Base-by-base conservation (phyloP, 2,329 filamentous ascomycete species). In the Exophiala lecanii-corni region DNA sequence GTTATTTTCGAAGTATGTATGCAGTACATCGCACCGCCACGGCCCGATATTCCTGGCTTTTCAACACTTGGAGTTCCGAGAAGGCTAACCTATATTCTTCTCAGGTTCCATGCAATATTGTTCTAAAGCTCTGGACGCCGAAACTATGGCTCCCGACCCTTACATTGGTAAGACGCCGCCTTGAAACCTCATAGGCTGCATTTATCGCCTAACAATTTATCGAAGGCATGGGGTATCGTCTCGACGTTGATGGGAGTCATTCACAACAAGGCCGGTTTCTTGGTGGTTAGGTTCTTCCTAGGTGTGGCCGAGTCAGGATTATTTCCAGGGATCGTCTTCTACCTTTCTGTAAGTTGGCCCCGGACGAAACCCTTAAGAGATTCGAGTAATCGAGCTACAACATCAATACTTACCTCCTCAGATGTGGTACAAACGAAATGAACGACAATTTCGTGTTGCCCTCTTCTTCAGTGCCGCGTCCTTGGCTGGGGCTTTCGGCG, bases 371-470 rank as follows among this genome's bases (percentile, higher is more conserved):
- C n/a, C n/a, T n/a, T n/a, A n/a, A n/a, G n/a, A n/a, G n/a, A n/a
- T n/a, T n/a, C n/a, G n/a, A n/a, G n/a, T n/a, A n/a, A n/a, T n/a
- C n/a, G n/a, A n/a, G n/a, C n/a, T n/a, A n/a, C n/a, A n/a, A n/a
- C n/a, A n/a, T n/a, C n/a, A n/a, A n/a, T n/a, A n/a, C n/a, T n/a
- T n/a, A n/a, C 81, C 3, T 76, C 74, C n/a, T n/a, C n/a, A n/a
- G 1, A 78, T 79, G 67, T 82, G 78, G 76, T 82, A 82, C 49
- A 77, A 75, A 45, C 66, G 74, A 9, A 69, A 75, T 36, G 78
- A 82, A 55, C 65, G 74, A 32, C 75, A 78, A 40, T 79, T 73
- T 39, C 67, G 78, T 3, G 72, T 81, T 31, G 74, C 76, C 3
- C 64, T 81, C 4, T 82, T 81, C 56, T 81, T 76, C 55, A 76